Evolutionary conservation across 1,284 basidiomycete species (phyloP).

Genomic region (Tylopilus sp.): DNA sequence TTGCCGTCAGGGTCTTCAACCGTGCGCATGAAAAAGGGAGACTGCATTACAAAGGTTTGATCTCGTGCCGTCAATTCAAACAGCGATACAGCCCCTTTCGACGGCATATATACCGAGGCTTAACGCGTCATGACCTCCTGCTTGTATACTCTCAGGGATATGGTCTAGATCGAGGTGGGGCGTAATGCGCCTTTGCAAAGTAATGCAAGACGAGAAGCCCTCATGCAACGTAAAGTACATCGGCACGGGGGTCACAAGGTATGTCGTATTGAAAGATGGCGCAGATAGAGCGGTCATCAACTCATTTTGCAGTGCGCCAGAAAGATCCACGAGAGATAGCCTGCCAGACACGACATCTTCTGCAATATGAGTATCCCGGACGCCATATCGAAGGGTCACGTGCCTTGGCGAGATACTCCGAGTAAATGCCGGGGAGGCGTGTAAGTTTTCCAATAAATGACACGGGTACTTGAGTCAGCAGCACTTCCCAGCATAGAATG

Average conservation of each 20-base stretch:
- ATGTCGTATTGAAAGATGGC: constrained; percentile 12
- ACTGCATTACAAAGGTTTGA: constrained; percentile 2
- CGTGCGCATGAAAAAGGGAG: neutral
- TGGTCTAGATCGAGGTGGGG: constrained; percentile 41
- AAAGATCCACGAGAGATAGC: constrained; percentile 24
- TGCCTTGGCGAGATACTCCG: constrained; percentile 29
- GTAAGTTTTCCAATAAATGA: constrained; percentile 44
- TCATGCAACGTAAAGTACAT: constrained; percentile 19
- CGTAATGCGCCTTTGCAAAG: constrained; percentile 25
- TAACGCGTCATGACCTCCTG: constrained; percentile 31
- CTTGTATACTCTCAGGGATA: constrained; percentile 32
- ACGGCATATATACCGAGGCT: constrained; percentile 34
- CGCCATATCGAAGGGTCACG: neutral
- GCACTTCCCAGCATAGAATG: constrained; percentile 22
- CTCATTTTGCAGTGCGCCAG: constrained; percentile 23
- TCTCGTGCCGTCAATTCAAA: neutral
- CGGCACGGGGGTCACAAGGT: constrained; percentile 34
- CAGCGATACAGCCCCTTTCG: constrained; percentile 12
- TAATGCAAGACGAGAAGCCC: constrained; percentile 22
- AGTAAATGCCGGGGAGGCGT: constrained; percentile 40
- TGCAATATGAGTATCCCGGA: constrained; percentile 1
- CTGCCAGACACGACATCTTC: constrained; percentile 21
- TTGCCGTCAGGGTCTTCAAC: neutral
- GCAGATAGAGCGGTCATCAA: constrained; percentile 20
- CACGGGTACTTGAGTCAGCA: constrained; percentile 6